Conservation (phyloP, 306 rosid species). For the Acacia melanoxylon region DNA sequence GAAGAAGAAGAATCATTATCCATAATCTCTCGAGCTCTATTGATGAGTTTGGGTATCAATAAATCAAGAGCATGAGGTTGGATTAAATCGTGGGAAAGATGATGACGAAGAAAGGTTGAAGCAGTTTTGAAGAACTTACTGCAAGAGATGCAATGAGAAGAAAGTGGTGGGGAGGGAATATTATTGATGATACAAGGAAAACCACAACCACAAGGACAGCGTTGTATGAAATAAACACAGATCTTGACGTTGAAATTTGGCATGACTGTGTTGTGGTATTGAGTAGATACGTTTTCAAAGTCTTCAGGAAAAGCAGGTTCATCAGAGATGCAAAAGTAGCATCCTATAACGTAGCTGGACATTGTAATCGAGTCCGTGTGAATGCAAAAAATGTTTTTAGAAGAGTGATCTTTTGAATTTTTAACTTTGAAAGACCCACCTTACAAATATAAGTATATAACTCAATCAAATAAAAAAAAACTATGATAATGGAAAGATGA, state of each 20-base stretch:
- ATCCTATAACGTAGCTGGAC: background rate
- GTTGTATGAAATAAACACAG: background rate
- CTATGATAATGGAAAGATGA: too few relatives aligned
- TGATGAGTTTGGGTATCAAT: background rate
- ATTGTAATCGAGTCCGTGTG: too few relatives aligned
- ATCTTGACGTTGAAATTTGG: background rate
- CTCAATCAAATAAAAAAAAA: too few relatives aligned
- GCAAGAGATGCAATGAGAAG: background rate
- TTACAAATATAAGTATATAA: too few relatives aligned
- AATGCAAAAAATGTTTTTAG: too few relatives aligned
- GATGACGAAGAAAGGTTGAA: background rate
- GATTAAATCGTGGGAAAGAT: background rate
- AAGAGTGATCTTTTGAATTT: too few relatives aligned
- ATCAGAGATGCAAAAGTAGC: background rate
- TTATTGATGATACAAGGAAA: too few relatives aligned
- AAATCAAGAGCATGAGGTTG: background rate
- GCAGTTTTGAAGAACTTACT: background rate
- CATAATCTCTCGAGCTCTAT: background rate
- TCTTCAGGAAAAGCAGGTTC: background rate
- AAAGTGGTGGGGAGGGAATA: background rate
- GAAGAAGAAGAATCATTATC: background rate
- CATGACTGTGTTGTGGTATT: background rate
- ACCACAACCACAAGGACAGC: background rate
- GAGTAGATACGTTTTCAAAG: background rate
- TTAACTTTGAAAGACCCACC: too few relatives aligned